Base-by-base conservation (phyloP, 306 rosid species). In the Argentina anserina region DNA sequence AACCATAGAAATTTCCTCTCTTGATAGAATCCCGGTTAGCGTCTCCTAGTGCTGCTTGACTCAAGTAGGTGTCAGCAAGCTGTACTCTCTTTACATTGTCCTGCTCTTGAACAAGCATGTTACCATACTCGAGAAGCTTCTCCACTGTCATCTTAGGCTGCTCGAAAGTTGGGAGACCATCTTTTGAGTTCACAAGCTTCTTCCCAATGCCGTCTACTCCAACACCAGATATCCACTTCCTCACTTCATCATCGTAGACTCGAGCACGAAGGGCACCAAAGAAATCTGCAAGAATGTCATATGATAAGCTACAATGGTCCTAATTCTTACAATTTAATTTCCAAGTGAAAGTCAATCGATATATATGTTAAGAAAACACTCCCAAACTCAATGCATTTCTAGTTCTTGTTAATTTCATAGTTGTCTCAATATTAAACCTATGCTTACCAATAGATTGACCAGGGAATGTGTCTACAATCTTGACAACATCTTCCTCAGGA, bases 401-500 rank as follows among this genome's bases (percentile, higher is more conserved):
- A 62, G 34, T 20, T 62, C 21, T 60, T 60, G n/a, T n/a, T n/a
- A n/a, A 37, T 2, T 60, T 5, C 65, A 60, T 60, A 15, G 40
- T 60, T 60, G 21, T 37, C 28, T 28, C 11, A 21, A 56, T 45
- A 72, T 50, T 65, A 41, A 18, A 34, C 26, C 21, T 31, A 68
- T 18, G 69, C 74, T 83, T 80, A 86, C 87, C 87, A 23, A 86
- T 86, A 18, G 89, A 86, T 73, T 86, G 89, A 21, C 89, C 89
- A 0, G 89, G 89, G 81, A 86, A 83, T 25, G 85, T 76, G 70
- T 78, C 87, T 9, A 86, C 90, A 46, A 86, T 66, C 78, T 78
- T 86, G 21, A 83, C 84, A 26, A 86, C 75, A 31, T 71, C 90
- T 58, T 83, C 82, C 1, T 31, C 10, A 18, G 87, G 26, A 55